A percentile compares a stretch with the other conserved stretches of the same genome.
Evolutionary conservation across 495 filamentous ascomycete genomes (phyloP).

Genomic region (Cercophora scortea): DNA sequence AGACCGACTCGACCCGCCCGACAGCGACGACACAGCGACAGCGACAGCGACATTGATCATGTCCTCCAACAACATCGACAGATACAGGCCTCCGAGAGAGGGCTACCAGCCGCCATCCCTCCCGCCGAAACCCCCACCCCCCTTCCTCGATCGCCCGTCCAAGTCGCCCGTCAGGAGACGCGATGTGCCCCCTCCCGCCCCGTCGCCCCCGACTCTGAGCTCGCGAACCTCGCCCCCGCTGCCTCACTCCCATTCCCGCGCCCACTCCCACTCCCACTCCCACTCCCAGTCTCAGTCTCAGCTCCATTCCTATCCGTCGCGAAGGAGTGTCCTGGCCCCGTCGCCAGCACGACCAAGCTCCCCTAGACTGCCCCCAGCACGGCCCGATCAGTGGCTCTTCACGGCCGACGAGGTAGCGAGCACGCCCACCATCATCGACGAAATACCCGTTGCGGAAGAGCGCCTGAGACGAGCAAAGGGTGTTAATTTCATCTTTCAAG

Average conservation of each 20-base stretch:
- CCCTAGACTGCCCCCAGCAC: constrained; percentile 18
- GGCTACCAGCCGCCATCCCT: constrained; percentile 35
- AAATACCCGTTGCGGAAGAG: constrained; percentile 67
- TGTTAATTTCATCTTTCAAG: constrained; percentile 91
- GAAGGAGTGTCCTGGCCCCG: constrained; percentile 30
- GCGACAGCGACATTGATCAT: constrained; percentile 16
- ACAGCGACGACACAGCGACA: not conserved
- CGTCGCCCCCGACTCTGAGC: constrained; percentile 41
- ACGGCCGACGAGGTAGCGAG: constrained; percentile 71
- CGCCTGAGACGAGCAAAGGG: constrained; percentile 75
- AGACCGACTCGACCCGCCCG: too few species aligned
- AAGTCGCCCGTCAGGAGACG: constrained; percentile 39
- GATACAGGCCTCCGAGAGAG: constrained; percentile 42
- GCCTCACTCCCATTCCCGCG: constrained; percentile 17
- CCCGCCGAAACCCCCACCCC: constrained; percentile 30
- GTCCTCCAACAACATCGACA: constrained; percentile 37
- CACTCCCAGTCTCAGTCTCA: too few species aligned
- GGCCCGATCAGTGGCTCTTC: constrained; percentile 76
- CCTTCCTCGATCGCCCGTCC: constrained; percentile 25
- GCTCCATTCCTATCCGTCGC: constrained; percentile 9
- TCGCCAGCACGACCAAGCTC: constrained; percentile 30
- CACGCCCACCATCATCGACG: constrained; percentile 78
- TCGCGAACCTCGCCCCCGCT: constrained; percentile 44
- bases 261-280: too few species aligned
- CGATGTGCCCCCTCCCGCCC: constrained; percentile 45